These are phyloP conservation scores for Kokia cookei DNA, from an alignment of 441 rosid genomes.

Conservation along the genomic window DNA sequence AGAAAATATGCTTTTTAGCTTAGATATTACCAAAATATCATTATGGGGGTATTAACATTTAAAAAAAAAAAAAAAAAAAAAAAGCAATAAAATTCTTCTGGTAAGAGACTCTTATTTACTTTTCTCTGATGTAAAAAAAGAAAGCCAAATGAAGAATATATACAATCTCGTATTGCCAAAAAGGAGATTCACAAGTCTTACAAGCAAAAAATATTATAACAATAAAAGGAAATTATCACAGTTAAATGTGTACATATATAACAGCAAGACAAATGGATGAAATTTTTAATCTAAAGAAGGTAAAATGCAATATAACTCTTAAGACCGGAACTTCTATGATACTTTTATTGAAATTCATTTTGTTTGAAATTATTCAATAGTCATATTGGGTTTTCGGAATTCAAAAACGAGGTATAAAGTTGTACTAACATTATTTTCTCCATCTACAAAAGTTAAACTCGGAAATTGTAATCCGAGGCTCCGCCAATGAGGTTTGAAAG, in stretches of 20 bases:
- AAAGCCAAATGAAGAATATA: neutral
- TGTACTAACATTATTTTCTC: too few species aligned
- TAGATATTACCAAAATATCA: neutral
- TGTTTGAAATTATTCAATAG: too few species aligned
- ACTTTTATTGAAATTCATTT: too few species aligned
- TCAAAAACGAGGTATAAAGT: too few species aligned
- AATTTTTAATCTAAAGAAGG: fast-evolving
- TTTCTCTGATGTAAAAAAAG: neutral
- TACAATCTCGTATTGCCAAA: neutral
- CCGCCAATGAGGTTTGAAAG: neutral
- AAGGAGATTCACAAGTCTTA: neutral
- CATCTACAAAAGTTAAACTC: too few species aligned
- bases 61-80: too few species aligned
- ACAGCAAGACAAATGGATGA: too few species aligned
- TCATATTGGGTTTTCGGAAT: too few species aligned
- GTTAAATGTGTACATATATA: neutral
- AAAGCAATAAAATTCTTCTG: neutral
- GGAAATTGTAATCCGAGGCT: too few species aligned
- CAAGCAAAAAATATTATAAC: neutral
- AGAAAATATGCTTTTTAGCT: neutral
- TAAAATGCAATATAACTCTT: too few species aligned
- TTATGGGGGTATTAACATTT: neutral
- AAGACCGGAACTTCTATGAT: too few species aligned
- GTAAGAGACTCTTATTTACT: neutral
- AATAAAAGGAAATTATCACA: neutral